Conservation (phyloP, 2,329 filamentous ascomycete species). For the Juglanconis oblonga region DNA sequence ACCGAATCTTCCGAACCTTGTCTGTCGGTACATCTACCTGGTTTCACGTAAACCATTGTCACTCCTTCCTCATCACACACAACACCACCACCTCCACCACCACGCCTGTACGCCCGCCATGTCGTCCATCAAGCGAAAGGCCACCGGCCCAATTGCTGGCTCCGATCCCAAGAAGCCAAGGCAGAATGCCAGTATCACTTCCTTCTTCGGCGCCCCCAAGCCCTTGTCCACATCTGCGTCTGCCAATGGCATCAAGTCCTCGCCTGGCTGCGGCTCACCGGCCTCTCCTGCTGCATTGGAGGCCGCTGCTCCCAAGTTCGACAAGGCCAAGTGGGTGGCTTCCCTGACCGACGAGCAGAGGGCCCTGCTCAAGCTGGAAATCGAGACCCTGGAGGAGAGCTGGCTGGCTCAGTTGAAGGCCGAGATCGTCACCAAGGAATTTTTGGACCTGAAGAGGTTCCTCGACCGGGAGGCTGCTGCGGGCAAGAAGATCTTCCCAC, state of each 20-base stretch:
- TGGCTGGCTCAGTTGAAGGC: constrained; percentile 90
- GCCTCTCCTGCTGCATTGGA: constrained; percentile 23
- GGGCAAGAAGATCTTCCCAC: constrained; percentile 82
- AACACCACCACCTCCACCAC: constrained; percentile 6
- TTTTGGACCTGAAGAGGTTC: constrained; percentile 85
- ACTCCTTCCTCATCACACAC: constrained; percentile 3
- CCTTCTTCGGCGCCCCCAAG: constrained; percentile 80
- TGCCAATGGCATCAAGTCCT: constrained; percentile 10
- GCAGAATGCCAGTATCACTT: constrained; percentile 75
- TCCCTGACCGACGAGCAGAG: constrained; percentile 78
- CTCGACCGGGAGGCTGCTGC: constrained; percentile 71
- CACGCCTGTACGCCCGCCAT: constrained; percentile 30
- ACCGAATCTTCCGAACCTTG: not conserved
- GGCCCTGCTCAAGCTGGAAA: constrained; percentile 80
- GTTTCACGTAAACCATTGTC: not conserved
- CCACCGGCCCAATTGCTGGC: constrained; percentile 48
- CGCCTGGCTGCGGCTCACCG: constrained; percentile 9
- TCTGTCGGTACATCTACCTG: not conserved
- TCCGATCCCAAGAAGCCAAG: constrained; percentile 68
- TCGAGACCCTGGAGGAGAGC: constrained; percentile 85
- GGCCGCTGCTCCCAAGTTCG: constrained; percentile 57
- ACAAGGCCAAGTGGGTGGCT: constrained; percentile 88
- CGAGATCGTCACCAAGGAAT: constrained; percentile 74
- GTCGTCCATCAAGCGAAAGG: constrained; percentile 64
- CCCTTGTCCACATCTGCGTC: constrained; percentile 29